phyloP scores from a whole-genome alignment of 768 basidiomycete genomes.

The Tulasnella sp. region DNA sequence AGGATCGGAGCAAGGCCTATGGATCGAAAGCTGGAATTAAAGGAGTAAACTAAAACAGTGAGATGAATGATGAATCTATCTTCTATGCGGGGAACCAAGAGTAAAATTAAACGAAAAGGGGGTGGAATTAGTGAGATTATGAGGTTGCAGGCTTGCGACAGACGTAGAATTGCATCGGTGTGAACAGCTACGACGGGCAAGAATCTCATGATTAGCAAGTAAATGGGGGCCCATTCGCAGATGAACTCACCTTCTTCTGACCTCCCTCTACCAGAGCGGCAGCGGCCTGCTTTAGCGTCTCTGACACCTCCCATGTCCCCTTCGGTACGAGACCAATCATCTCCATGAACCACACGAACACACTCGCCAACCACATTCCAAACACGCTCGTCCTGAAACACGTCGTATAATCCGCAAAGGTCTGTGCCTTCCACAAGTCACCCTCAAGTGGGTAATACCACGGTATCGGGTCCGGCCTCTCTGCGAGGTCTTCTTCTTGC shows the following conservation, averaged over 20 bases:
- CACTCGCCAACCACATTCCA: conserved; percentile 77
- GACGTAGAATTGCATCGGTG: conserved; percentile 73
- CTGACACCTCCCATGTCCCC: conserved; percentile 87
- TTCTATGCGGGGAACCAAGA: too few species aligned
- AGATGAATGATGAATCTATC: too few species aligned
- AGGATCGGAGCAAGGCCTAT: too few species aligned
- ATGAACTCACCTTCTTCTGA: conserved; percentile 56
- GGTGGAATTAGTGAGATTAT: too few species aligned
- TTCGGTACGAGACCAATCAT: conserved; percentile 72
- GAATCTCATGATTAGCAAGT: conserved; percentile 1
- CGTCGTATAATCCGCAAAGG: conserved; percentile 79
- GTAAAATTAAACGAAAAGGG: too few species aligned
- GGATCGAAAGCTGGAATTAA: too few species aligned
- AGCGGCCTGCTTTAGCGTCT: conserved; percentile 72
- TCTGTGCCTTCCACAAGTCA: conserved; percentile 86
- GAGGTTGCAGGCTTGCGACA: conserved; percentile 20
- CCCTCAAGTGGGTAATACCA: conserved; percentile 99
- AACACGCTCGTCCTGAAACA: conserved; percentile 86
- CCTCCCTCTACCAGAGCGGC: conserved; percentile 75
- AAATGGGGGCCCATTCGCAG: conserved; percentile 15
- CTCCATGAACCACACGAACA: conserved; percentile 67
- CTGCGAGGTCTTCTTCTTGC: conserved; percentile 91
- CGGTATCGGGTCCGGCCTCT: conserved; percentile 58
- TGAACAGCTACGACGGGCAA: conserved; percentile 23
- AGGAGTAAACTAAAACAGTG: too few species aligned